Evolutionary conservation across 2,329 filamentous ascomycete genomes (phyloP), one percentile per base, ranked within the genome.

Genomic region (Macrophomina phaseolina): DNA sequence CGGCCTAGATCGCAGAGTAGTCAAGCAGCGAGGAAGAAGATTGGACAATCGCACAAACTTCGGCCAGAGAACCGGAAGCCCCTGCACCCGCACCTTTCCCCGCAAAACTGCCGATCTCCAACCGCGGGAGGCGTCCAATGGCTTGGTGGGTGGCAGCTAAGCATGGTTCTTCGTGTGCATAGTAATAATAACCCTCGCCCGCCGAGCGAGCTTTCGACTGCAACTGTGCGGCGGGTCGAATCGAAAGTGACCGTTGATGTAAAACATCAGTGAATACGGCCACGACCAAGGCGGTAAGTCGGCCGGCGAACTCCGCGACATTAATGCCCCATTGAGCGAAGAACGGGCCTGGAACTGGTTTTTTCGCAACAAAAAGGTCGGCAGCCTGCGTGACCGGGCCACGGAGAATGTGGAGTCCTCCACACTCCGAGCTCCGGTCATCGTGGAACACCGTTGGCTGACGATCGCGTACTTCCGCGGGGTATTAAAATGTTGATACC

Each of bases 271-370:
- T 38, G 23, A 23, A 23, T 55, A 12, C n/a, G 4, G 30, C 3
- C 38, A 34, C 45, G 12, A 16, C 1, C 28, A 34, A 49, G 58
- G 42, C 30, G 30, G 30, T 28, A 49, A 34, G 7, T 62, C 58
- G 58, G 58, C 58, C 58, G 58, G 58, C 45, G 30, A 49, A 23
- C 45, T 48, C 58, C 58, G 58, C 58, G 14, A 61, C 12, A 46
- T 61, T 30, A 46, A 48, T 28, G 14, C 56, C 30, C 12, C 40
- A n/a, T n/a, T 14, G 16, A 28, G 34, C 56, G 14, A 48, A 1
- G 58, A 38, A 23, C 58, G 58, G 45, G 16, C 45, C 58, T n/a
- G 8, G 42, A 38, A 40, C 45, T 48, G 9, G 32, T 38, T 62
- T 36, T 36, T 36, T 16, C 28, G 16, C 23, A 12, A 16, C 16